Evolutionary conservation across 805 yeast species (phyloP).

Genomic region (Kodamaea nitidulidarum): DNA sequence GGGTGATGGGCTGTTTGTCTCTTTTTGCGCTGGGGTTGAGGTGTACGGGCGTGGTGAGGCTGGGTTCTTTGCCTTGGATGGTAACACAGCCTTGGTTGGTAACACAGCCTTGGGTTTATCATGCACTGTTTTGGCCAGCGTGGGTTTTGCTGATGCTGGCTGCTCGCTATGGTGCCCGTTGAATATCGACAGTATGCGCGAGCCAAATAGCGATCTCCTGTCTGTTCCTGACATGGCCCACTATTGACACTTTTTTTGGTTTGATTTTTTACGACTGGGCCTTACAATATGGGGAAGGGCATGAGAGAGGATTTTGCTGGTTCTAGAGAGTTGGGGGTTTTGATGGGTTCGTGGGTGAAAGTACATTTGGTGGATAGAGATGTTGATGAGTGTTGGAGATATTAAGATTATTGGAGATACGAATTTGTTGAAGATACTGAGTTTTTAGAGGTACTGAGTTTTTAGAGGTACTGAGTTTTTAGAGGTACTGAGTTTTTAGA

Average conservation of each 20-base stretch:
- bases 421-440: too few relatives aligned
- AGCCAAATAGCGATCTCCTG: conserved; percentile 24
- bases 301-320: too few relatives aligned
- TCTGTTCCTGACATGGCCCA: conserved; percentile 10
- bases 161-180: conserved; percentile 12
- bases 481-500: too few relatives aligned
- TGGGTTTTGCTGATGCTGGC: conserved; percentile 7
- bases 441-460: too few relatives aligned
- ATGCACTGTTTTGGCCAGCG: not conserved
- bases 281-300: not conserved
- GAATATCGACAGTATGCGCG: conserved; percentile 30
- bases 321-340: too few relatives aligned
- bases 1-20: not conserved
- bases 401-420: too few relatives aligned
- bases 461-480: too few relatives aligned
- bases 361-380: too few relatives aligned
- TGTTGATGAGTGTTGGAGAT: too few relatives aligned
- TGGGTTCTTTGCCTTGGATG: not conserved
- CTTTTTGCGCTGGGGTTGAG: not conserved
- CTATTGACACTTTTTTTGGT: not conserved
- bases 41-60: not conserved
- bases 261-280: not conserved
- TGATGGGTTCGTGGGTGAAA: too few relatives aligned
- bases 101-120: not conserved
- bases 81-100: not conserved